Evolutionary conservation across 257 asterid species (phyloP).

Genomic region (Fraxinus cuspidata): DNA sequence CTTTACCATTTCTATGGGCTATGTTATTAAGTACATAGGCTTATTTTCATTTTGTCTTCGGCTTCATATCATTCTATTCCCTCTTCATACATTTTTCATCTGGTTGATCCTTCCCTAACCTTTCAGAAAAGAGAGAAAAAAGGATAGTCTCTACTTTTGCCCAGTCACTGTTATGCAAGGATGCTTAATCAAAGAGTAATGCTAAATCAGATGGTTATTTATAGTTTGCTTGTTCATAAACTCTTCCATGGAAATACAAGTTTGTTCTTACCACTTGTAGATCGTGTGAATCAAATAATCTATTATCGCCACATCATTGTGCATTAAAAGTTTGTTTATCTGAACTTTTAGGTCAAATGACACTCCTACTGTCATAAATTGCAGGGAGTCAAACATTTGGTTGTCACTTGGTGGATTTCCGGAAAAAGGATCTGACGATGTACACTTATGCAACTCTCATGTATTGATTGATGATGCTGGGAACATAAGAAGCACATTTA

Average conservation of each 20-base stretch:
- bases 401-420: conserved; percentile 94
- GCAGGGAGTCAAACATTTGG: conserved; percentile 84
- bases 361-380: conserved; percentile 23
- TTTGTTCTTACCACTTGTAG: neutral
- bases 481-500: conserved; percentile 60
- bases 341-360: conserved; percentile 14
- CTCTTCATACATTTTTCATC: neutral
- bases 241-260: neutral
- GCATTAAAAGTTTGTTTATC: neutral
- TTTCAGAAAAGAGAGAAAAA: neutral
- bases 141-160: neutral
- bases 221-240: neutral
- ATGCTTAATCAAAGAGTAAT: neutral
- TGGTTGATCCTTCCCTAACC: neutral
- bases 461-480: conserved; percentile 83
- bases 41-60: neutral
- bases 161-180: conserved; percentile 3
- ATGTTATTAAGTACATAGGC: neutral
- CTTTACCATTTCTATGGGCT: neutral
- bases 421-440: conserved; percentile 77
- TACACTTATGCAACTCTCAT: conserved; percentile 77
- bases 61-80: neutral
- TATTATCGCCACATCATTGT: neutral
- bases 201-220: neutral
- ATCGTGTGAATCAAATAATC: neutral